phyloP scores from a whole-genome alignment of 2,329 filamentous ascomycete genomes.

The Tolypocladium cylindrosporum region DNA sequence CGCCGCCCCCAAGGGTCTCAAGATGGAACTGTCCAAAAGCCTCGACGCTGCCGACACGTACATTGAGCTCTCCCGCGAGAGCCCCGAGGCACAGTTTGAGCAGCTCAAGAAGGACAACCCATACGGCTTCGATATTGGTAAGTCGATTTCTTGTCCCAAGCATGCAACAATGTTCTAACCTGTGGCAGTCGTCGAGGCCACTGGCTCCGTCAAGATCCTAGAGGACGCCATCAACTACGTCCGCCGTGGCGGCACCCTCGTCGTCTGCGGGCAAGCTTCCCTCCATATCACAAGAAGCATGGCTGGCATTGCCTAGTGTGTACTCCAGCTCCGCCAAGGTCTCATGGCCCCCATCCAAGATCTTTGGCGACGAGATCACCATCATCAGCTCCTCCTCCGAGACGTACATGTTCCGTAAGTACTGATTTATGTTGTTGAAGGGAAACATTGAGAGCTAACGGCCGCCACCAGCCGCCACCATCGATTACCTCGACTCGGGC shows the following conservation, averaged over 20 bases:
- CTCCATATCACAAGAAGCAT: not conserved
- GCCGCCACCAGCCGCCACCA: conserved; percentile 26
- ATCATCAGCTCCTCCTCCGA: conserved; percentile 66
- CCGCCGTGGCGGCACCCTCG: conserved; percentile 59
- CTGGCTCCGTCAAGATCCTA: conserved; percentile 57
- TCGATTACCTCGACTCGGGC: conserved; percentile 45
- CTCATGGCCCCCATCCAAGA: conserved; percentile 60
- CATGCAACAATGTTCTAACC: conserved; percentile 5
- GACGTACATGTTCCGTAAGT: conserved; percentile 58
- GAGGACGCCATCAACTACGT: conserved; percentile 64
- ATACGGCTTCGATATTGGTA: conserved; percentile 61
- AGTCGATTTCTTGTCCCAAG: conserved; percentile 4
- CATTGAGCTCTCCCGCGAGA: conserved; percentile 41
- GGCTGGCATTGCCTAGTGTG: conserved; percentile 31
- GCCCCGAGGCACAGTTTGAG: conserved; percentile 49
- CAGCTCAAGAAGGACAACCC: conserved; percentile 55
- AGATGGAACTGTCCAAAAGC: conserved; percentile 58
- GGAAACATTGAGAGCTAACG: not conserved
- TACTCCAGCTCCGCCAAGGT: conserved; percentile 54
- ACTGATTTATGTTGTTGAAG: not conserved
- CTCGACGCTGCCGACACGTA: conserved; percentile 45
- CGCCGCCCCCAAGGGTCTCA: conserved; percentile 57
- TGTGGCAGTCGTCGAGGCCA: conserved; percentile 52
- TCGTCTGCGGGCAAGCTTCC: conserved; percentile 46
- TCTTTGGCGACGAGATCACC: conserved; percentile 60